Evolutionary conservation across 768 basidiomycete genomes (phyloP), one percentile per base, ranked within the genome.

Genomic region (Rhodotorula paludigena): DNA sequence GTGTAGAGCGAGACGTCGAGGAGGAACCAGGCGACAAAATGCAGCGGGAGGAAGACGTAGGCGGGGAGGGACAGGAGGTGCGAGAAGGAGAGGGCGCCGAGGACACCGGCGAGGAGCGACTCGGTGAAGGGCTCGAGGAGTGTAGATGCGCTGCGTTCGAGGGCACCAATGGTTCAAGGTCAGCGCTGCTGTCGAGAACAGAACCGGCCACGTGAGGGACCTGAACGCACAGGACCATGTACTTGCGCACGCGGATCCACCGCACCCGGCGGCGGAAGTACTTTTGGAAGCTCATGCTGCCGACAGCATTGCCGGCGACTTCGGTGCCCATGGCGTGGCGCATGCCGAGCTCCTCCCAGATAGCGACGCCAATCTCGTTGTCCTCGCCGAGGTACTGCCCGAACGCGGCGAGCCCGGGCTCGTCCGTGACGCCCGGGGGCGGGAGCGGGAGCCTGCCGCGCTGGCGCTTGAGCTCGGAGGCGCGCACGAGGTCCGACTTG

Each of bases 191-290:
- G 20, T 23, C 47, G 30, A 6, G 18, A 36, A 16, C 39, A 41
- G 25, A 25, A 6, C 20, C 25, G 60, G 39, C 0, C 23, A 45
- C 30, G 32, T n/a, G 15, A 3, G 23, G 32, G 5, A 49, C 3
- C 20, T 49, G 21, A 23, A 60, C 75, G 42, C 30, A 74, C 48
- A 90, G 77, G 14, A 90, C 88, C 92, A 98, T 98, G 74, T 86
- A 86, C 78, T 93, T 97, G 59, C 96, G 85, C 39, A 98, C 94
- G 51, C 96, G 86, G 75, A 99, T 91, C 96, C 96, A 99, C 5
- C 96, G 87, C 28, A 92, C 86, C 36, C 96, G 86, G 42, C 96
- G 84, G 82, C 85, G 85, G 64, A 97, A 82, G 79, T 96, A 99
- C 75, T 89, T 91, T 39, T 78, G 79, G 59, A 98, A 81, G 3